Conservation (phyloP, 208 protist genomes). For the Acanthamoeba culbertsoni region DNA sequence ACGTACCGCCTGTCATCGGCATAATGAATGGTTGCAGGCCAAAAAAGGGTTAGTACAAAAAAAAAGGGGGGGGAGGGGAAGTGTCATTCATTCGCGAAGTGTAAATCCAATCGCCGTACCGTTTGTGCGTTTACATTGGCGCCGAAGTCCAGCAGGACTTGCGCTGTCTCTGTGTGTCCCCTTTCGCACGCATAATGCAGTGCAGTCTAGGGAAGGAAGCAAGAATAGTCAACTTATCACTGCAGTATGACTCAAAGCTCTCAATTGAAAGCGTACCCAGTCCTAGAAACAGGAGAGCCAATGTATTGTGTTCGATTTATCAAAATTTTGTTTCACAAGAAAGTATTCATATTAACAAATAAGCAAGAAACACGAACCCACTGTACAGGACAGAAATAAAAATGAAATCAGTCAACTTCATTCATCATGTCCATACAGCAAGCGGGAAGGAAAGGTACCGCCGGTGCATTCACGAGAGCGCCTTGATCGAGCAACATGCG, state of each 20-base stretch:
- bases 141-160: conserved; percentile 1
- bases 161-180: not conserved
- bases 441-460: not conserved
- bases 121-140: conserved; percentile 9
- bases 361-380: too few relatives aligned
- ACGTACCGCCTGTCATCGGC: conserved; percentile 21
- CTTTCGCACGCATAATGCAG: not conserved
- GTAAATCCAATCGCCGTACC: too few relatives aligned
- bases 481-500: not conserved
- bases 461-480: conserved; percentile 22
- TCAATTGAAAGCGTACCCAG: too few relatives aligned
- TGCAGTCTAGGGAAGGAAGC: not conserved
- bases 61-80: not conserved
- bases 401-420: not conserved
- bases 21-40: not conserved
- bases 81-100: too few relatives aligned
- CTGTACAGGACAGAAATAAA: too few relatives aligned
- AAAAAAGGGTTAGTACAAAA: not conserved
- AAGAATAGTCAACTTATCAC: too few relatives aligned
- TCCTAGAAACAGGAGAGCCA: too few relatives aligned
- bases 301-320: too few relatives aligned
- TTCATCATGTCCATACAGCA: not conserved
- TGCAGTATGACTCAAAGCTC: too few relatives aligned
- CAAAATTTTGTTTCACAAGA: too few relatives aligned
- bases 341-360: too few relatives aligned